These are phyloP conservation scores for Aureobasidium sp. DNA, from an alignment of 2,329 filamentous ascomycete species.

Conservation along the genomic window DNA sequence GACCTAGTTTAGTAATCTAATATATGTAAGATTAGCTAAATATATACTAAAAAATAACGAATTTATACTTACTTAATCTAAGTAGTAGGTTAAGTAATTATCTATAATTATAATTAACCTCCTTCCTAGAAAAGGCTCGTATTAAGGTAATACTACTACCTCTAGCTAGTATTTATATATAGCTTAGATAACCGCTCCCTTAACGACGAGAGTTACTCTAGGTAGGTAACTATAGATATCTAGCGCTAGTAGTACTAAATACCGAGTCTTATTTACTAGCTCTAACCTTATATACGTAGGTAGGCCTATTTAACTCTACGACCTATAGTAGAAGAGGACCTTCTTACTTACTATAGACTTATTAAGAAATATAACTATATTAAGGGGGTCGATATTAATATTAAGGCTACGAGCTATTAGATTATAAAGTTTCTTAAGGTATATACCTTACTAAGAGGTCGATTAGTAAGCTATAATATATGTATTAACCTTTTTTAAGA, in stretches of 20 bases:
- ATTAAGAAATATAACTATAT: not conserved
- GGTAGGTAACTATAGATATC: not conserved
- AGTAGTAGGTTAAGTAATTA: not conserved
- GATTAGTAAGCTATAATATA: not conserved
- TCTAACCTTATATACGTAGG: too few species aligned
- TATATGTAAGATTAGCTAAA: too few species aligned
- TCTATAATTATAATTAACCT: not conserved
- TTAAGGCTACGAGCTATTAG: not conserved
- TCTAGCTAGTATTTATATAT: constrained; percentile 1
- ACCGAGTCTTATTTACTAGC: not conserved
- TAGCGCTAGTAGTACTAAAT: not conserved
- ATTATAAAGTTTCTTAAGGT: not conserved
- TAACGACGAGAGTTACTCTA: not conserved
- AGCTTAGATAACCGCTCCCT: not conserved
- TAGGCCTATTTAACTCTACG: too few species aligned
- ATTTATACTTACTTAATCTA: not conserved
- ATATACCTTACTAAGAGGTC: not conserved
- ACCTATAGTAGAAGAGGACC: too few species aligned
- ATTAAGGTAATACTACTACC: not conserved
- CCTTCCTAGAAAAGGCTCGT: not conserved
- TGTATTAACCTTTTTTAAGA: not conserved
- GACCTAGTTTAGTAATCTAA: too few species aligned
- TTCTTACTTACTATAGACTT: too few species aligned
- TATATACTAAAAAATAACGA: too few species aligned
- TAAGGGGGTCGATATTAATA: not conserved